These are phyloP conservation scores for Pichia phayaonensis DNA, from an alignment of 805 yeast species.

Conservation along the genomic window DNA sequence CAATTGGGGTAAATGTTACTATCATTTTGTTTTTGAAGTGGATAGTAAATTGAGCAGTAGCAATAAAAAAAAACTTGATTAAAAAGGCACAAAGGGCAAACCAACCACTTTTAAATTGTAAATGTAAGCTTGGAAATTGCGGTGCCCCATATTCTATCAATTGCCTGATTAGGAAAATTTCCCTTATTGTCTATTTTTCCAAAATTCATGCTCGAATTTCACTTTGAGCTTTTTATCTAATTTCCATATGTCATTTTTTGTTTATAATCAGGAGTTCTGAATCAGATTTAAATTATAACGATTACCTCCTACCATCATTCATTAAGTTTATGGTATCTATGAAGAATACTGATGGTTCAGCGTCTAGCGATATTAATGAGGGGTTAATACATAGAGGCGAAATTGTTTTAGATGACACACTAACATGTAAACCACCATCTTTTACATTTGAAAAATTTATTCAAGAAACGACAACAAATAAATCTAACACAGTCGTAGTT, in stretches of 20 bases:
- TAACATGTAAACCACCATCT: constrained; percentile 4
- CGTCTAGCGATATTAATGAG: not conserved
- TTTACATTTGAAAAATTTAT: constrained; percentile 8
- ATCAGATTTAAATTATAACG: too few relatives aligned
- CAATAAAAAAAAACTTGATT: too few relatives aligned
- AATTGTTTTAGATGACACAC: constrained; percentile 10
- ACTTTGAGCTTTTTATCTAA: not conserved
- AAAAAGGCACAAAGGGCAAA: not conserved
- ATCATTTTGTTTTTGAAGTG: not conserved
- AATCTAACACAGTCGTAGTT: not conserved
- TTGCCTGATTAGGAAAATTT: too few relatives aligned
- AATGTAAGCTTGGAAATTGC: too few relatives aligned
- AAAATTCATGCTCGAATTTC: not conserved
- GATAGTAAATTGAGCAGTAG: not conserved
- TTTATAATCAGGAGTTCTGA: too few relatives aligned
- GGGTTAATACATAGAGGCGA: not conserved
- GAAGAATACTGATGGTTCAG: not conserved
- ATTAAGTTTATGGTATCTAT: not conserved
- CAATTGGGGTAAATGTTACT: not conserved
- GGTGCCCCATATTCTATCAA: too few relatives aligned
- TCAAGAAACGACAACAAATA: not conserved
- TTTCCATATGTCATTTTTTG: not conserved
- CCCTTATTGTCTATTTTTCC: not conserved
- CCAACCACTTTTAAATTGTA: too few relatives aligned
- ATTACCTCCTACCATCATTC: not conserved